Evolutionary conservation across 2,329 filamentous ascomycete species (phyloP).

Genomic region (Exophiala dermatitidis): DNA sequence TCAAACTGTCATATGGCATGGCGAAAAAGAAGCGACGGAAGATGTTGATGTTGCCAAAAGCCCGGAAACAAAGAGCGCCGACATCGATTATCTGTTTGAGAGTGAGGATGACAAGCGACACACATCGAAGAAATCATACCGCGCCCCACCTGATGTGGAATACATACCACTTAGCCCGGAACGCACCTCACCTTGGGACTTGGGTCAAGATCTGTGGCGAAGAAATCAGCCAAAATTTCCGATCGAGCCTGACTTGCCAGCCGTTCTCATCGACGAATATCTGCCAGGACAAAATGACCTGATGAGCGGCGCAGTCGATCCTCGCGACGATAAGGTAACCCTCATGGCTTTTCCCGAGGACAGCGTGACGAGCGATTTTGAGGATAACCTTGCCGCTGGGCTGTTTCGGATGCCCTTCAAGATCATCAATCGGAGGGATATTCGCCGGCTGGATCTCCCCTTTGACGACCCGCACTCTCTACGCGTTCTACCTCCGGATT

Average conservation of each 20-base stretch:
- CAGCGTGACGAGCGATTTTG: not conserved
- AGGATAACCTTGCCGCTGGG: not conserved
- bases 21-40: too few relatives aligned
- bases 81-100: too few relatives aligned
- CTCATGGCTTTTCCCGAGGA: not conserved
- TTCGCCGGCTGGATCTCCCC: conserved; percentile 3
- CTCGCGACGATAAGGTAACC: not conserved
- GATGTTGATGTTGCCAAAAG: too few relatives aligned
- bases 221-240: too few relatives aligned
- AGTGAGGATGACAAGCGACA: too few relatives aligned
- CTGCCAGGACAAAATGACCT: not conserved
- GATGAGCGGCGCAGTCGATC: conserved; percentile 9
- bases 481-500: not conserved
- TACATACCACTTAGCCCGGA: too few relatives aligned
- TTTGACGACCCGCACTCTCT: not conserved
- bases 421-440: not conserved
- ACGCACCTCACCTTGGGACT: too few relatives aligned
- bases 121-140: too few relatives aligned
- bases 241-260: not conserved
- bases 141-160: too few relatives aligned
- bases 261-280: not conserved
- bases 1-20: too few relatives aligned
- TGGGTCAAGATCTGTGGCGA: too few relatives aligned
- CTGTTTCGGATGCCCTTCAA: conserved; percentile 11
- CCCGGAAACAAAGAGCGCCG: too few relatives aligned